Base-by-base conservation (phyloP, 305 asterid genomes). In the Fraxinus platypoda region DNA sequence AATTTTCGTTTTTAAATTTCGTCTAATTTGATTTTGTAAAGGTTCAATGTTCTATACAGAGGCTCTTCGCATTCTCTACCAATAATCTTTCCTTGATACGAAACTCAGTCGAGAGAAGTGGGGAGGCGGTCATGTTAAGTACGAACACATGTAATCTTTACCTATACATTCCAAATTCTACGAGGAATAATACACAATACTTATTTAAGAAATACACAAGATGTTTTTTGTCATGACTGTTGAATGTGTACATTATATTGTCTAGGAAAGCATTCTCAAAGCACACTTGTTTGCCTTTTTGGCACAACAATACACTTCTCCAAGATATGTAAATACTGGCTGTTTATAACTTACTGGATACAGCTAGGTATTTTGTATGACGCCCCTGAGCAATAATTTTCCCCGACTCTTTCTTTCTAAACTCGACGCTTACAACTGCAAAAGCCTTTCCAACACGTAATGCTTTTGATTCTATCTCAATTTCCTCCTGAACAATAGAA, bases 351-450 rank as follows among this genome's bases (percentile, higher is more conserved):
- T 93, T 95, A 84, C 97, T 94, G 2, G 88, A 87, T 59, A 88
- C 85, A 70, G 82, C 89, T 80, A 93, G 82, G 83, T 94, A 95
- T 89, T 91, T 94, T 3, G 98, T 91, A 86, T 94, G 97, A 12
- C 98, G 97, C 28, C 99, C 98, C 82, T 90, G 97, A 83, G 98
- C 98, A 82, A 94, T 86, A 66, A 90, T 82, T 82, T 90, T 93
- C 19, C 97, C 97, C 0, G 94, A 90, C 85, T 83, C 84, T 83
- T 94, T 95, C 81, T 90, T 94, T 88, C 85, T 88, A 41, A 94
- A 80, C 80, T 94, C 99, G 3, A 94, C 98, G 13, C 88, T 93
- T 17, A 90, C 93, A 75, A 90, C 97, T 21, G 94, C 97, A 2
- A 93, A 66, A 7, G 95, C 84, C 95, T 92, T 94, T 23, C 99